Base-by-base conservation (phyloP, 192 early-diverging fungal species). In the Thoreauomyces humboldtii region DNA sequence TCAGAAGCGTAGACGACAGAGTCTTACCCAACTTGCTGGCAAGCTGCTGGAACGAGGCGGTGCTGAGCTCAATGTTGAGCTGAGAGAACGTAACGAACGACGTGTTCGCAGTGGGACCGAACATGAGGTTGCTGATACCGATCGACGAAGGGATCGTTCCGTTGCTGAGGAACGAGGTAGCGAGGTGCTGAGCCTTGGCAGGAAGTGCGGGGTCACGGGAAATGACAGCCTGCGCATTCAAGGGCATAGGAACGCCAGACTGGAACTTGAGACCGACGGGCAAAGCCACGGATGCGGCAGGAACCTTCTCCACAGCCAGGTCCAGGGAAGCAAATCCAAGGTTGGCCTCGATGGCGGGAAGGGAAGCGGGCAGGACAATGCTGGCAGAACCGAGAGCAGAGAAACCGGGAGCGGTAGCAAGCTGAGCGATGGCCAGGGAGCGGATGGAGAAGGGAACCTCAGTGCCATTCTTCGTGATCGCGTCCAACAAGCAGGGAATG, bases 11-110 rank as follows among this genome's bases (percentile, higher is more conserved):
- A 7, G 31, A n/a, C 45, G 55, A 44, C 1, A 57, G 14, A 11
- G 36, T 54, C 19, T 36, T 41, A 7, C 43, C 24, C 7, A 42
- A 14, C 4, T 36, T 22, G 51, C 34, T 35, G 12, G 70, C 19
- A 15, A 78, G 34, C 2, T 28, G 32, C 41, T 58, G 56, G 36
- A 78, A 21, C 42, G 36, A 27, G 15, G 65, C 73, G 17, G 64
- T 63, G 44, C 36, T 36, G 37, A 78, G 22, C 44, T 74, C 66
- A 9, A 65, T 63, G 35, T 36, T 24, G 36, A 78, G 27, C 59
- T 78, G 72, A 6, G 72, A 72, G 57, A 78, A 71, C 7, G 77
- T 78, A 38, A 78, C 45, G 38, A 74, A 63, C n/a, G 66, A 47
- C 4, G 52, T 31, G 32, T 60, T 41, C 17, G 59, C 44, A 1